These are phyloP conservation scores for Meyerozyma sp. DNA, from an alignment of 1,139 yeast species.

Conservation along the genomic window DNA sequence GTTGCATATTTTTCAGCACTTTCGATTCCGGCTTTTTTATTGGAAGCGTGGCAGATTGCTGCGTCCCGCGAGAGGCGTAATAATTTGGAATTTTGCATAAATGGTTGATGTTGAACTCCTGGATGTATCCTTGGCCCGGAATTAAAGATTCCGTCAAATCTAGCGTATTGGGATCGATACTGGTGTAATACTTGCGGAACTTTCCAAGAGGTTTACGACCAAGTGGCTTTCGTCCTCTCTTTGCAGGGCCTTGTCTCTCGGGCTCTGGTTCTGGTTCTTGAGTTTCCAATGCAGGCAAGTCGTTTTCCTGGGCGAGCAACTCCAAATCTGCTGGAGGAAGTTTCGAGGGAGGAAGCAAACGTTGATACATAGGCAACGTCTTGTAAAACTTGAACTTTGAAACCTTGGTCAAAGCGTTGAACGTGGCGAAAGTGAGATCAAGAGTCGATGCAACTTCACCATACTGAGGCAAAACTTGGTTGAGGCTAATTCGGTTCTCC, in stretches of 20 bases:
- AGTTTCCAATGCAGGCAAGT: slow-evolving; percentile 20
- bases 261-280: slow-evolving; percentile 5
- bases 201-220: slow-evolving; percentile 26
- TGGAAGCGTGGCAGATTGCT: slow-evolving; percentile 20
- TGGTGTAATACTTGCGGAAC: slow-evolving; percentile 25
- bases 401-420: slow-evolving; percentile 28
- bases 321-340: slow-evolving; percentile 28
- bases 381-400: slow-evolving; percentile 37
- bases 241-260: neutral
- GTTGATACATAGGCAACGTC: slow-evolving; percentile 5
- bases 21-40: slow-evolving; percentile 15
- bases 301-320: slow-evolving; percentile 23
- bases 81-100: slow-evolving; percentile 42
- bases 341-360: slow-evolving; percentile 19
- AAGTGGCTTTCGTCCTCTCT: slow-evolving; percentile 8
- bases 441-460: slow-evolving; percentile 27
- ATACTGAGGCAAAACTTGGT: slow-evolving; percentile 40
- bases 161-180: slow-evolving; percentile 34
- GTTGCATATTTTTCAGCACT: slow-evolving; percentile 32
- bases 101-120: slow-evolving; percentile 38
- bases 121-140: slow-evolving; percentile 45
- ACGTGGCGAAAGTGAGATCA: slow-evolving; percentile 30
- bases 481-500: slow-evolving; percentile 27
- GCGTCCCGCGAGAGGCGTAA: slow-evolving; percentile 25
- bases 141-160: slow-evolving; percentile 37